These are phyloP conservation scores for Penicillium sp. DNA, from an alignment of 2,329 filamentous ascomycete species.

Conservation along the genomic window DNA sequence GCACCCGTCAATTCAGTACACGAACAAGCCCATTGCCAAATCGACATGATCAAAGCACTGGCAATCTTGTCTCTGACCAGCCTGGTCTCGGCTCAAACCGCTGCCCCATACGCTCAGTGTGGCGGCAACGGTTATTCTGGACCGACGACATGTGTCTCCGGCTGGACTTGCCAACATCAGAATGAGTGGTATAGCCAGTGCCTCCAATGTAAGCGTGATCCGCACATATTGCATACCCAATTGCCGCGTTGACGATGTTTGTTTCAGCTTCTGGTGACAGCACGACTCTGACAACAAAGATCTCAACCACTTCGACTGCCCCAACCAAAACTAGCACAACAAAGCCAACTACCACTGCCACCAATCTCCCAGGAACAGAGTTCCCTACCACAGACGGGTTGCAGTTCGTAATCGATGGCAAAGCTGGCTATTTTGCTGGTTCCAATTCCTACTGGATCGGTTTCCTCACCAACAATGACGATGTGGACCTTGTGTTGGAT, in stretches of 20 bases:
- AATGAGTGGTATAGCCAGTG: constrained; percentile 28
- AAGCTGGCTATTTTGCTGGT: constrained; percentile 47
- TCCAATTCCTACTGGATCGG: constrained; percentile 56
- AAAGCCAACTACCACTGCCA: constrained; percentile 7
- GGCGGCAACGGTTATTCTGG: constrained; percentile 19
- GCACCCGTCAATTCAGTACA: no score
- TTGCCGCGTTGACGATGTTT: neutral
- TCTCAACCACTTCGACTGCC: constrained; percentile 5
- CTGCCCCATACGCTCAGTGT: constrained; percentile 23
- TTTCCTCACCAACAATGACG: constrained; percentile 50
- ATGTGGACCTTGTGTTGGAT: constrained; percentile 47
- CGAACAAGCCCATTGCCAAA: neutral
- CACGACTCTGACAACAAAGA: neutral
- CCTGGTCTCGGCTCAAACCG: constrained; percentile 21
- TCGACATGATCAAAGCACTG: constrained; percentile 19
- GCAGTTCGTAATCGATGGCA: constrained; percentile 42
- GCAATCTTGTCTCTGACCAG: constrained; percentile 16
- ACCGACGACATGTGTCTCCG: constrained; percentile 12
- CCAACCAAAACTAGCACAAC: constrained; percentile 4
- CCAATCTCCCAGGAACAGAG: neutral
- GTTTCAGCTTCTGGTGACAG: neutral
- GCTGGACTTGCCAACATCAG: constrained; percentile 17
- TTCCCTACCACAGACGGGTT: constrained; percentile 29
- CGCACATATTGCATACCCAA: neutral
- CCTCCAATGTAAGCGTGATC: constrained; percentile 8